These are phyloP conservation scores for Geotrichum candidum DNA, from an alignment of 1,139 yeast genomes.

Conservation along the genomic window DNA sequence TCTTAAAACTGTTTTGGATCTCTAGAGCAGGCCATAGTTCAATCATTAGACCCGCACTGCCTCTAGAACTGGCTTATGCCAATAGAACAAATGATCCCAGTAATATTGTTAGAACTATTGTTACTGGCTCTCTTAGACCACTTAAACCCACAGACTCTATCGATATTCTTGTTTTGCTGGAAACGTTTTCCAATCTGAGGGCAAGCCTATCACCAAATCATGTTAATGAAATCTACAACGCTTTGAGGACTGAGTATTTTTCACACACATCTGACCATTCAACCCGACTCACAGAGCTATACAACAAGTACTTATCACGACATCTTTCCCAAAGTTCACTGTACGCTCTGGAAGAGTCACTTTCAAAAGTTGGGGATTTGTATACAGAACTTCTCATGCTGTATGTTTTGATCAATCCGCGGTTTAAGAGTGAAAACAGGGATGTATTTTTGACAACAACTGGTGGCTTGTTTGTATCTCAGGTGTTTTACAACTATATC, in stretches of 20 bases:
- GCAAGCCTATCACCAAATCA: slow-evolving; percentile 11
- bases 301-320: slow-evolving; percentile 2
- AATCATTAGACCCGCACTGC: slow-evolving; percentile 22
- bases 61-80: slow-evolving; percentile 23
- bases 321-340: neutral
- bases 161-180: slow-evolving; percentile 10
- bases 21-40: slow-evolving; percentile 24
- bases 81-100: slow-evolving; percentile 24
- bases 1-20: slow-evolving; percentile 19
- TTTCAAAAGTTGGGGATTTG: neutral
- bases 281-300: slow-evolving; percentile 6
- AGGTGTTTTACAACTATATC: slow-evolving; percentile 21
- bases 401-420: slow-evolving; percentile 9
- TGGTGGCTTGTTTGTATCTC: slow-evolving; percentile 22
- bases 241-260: slow-evolving; percentile 7
- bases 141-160: neutral
- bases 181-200: slow-evolving; percentile 7
- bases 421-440: slow-evolving; percentile 10
- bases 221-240: slow-evolving; percentile 3
- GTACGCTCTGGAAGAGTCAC: neutral
- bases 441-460: slow-evolving; percentile 15
- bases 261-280: slow-evolving; percentile 8
- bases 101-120: neutral
- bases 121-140: neutral
- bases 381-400: slow-evolving; percentile 16